Evolutionary conservation across 345 rosid species (phyloP), one percentile per base, ranked within the genome.

Genomic region (Eucalyptus marginata): DNA sequence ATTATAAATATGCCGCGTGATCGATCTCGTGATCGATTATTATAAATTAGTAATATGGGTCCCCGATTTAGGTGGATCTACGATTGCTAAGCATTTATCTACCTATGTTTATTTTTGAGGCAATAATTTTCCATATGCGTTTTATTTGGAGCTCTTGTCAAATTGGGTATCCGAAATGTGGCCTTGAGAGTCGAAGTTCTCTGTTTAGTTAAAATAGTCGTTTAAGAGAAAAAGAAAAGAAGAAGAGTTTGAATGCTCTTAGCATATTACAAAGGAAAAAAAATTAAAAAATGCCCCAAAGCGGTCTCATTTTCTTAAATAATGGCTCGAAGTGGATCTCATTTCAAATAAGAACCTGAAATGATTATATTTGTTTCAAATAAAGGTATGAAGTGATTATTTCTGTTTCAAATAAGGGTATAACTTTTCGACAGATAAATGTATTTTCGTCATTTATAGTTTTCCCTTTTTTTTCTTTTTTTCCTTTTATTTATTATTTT

Each of bases 361-460:
- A 4, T 18, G 58, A 52, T 52, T 52, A 52, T 52, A 18, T 52
- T 7, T 52, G 2, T 18, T 52, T 52, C 4, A 18, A 52, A 52
- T 7, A 18, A 18, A 4, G 4, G 4, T 2, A 17, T 51, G 9
- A 51, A 51, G 2, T 51, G 8, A 17, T 51, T 51, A 51, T 17
- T 17, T 51, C 0, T 17, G 0, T 51, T 51, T 51, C 56, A 51
- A 51, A 51, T 17, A 7, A 17, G 2, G 5, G 10, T 52, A 0
- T 18, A 0, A 52, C 4, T 52, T 52, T 52, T 18, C 4, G 5
- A 52, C 0, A 18, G 0, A 18, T 18, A 52, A 52, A 7, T 4
- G 0, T 18, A 18, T 52, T 52, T 52, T 18, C 10, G 4, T 1
- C 1, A 18, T 52, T 52, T 49, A 49, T 5, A 13, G 14, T 5